These are phyloP conservation scores for Coniochaeta prunicola DNA, from an alignment of 2,329 filamentous ascomycete genomes.

Conservation along the genomic window DNA sequence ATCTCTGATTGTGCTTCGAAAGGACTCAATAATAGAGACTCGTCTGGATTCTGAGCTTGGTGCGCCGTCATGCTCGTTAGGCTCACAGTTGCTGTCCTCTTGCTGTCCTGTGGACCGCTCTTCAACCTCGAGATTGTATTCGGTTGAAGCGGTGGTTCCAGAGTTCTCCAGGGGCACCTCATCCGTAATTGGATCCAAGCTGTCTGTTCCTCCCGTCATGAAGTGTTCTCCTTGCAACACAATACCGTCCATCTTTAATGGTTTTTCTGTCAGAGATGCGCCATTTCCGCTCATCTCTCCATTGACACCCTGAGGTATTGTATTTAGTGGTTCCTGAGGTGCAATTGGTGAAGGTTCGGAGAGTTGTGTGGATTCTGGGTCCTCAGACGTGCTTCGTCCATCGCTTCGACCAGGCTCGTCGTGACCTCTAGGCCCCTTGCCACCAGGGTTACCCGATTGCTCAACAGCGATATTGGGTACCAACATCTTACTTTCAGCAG, in stretches of 20 bases:
- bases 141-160: not conserved
- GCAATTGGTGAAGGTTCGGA: not conserved
- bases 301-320: not conserved
- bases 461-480: slow-evolving; percentile 2
- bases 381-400: not conserved
- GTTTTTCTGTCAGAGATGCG: not conserved
- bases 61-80: not conserved
- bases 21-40: slow-evolving; percentile 1
- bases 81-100: no score
- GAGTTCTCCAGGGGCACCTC: not conserved
- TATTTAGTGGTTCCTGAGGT: not conserved
- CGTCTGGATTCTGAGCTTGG: not conserved
- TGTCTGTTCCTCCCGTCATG: not conserved
- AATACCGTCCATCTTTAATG: not conserved
- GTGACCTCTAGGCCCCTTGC: slow-evolving; percentile 9
- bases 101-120: not conserved
- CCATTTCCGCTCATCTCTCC: not conserved
- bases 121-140: not conserved
- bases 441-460: slow-evolving; percentile 5
- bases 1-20: not conserved
- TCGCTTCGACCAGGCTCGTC: not conserved
- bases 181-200: not conserved
- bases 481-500: slow-evolving; percentile 9
- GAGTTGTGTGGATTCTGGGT: not conserved
- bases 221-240: not conserved